Evolutionary conservation across 352 stramenopile species (phyloP), one percentile per base, ranked within the genome.

Genomic region (Pythium oligandrum): DNA sequence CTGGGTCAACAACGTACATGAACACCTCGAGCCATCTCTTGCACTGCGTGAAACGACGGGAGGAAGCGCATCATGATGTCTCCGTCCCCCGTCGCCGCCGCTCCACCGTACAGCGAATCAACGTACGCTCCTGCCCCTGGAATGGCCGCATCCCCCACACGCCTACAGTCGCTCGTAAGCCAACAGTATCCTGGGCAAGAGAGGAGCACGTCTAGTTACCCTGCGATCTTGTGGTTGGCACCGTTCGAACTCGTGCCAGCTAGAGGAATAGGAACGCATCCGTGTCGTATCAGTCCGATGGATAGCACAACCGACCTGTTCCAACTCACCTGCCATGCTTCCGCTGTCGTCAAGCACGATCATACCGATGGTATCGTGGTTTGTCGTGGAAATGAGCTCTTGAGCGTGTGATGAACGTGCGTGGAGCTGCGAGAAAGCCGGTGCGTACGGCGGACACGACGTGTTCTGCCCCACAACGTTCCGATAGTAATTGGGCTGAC

Each of bases 281-380:
- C 17, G 17, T 26, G 17, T 8, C 38, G 12, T 8, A 42, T 12
- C 38, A 42, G 38, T 12, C 7, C 12, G 38, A 42, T 12, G 7
- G 38, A 12, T 0, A 8, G 12, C 7, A 59, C 26, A 61, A 38
- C 32, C n/a, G 9, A 33, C 0, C 17, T 36, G 32, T 32, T 50
- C 17, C 0, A 8, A 53, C 55, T 8, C 53, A 76, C 74, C 72
- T 51, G 81, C 75, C 73, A 94, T 91, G 48, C 82, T 67, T 0
- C 78, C 81, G 55, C 69, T 61, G 30, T 68, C 55, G n/a, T 59
- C 71, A 7, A 94, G 59, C 46, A 66, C 78, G 9, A 94, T 70
- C 82, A 97, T 96, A 9, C 89, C 89, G 52, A 97, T 96, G 5
- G 89, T 97, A 52, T 97, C 89, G 63, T 97, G 89, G 53, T 96